Evolutionary conservation across 331 rosid species (phyloP).

Genomic region (Telfairia occidentalis): DNA sequence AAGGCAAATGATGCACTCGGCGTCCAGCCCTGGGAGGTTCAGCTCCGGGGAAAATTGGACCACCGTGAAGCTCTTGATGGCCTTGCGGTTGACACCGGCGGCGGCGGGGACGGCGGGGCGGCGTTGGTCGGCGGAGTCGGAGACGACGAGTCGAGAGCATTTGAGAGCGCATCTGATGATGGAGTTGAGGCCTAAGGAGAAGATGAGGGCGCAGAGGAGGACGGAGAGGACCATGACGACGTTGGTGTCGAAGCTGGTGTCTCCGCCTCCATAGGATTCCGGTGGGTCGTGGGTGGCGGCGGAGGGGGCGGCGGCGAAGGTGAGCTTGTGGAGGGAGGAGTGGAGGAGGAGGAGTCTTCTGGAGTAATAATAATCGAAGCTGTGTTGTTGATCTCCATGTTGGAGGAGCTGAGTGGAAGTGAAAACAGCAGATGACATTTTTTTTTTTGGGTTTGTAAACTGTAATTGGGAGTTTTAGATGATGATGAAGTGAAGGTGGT

Average conservation of each 20-base stretch:
- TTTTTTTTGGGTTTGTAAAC: neutral
- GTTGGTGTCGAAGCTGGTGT: conserved; percentile 55
- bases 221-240: conserved; percentile 87
- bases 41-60: conserved; percentile 42
- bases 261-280: conserved; percentile 10
- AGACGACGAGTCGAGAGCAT: conserved; percentile 38
- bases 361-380: conserved; percentile 27
- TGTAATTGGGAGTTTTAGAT: neutral
- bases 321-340: conserved; percentile 22
- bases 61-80: conserved; percentile 52
- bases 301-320: neutral
- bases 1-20: conserved; percentile 70
- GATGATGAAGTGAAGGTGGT: neutral
- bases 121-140: conserved; percentile 2
- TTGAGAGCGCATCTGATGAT: conserved; percentile 63
- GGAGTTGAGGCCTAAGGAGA: conserved; percentile 68
- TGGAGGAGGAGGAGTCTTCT: conserved; percentile 53
- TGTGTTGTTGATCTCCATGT: conserved; percentile 8
- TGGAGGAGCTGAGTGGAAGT: conserved; percentile 24
- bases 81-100: conserved; percentile 67
- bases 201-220: conserved; percentile 67
- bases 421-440: conserved; percentile 43
- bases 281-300: conserved; percentile 1
- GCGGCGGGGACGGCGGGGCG: conserved; percentile 9
- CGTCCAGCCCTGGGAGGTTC: conserved; percentile 43